Evolutionary conservation across 139 green algal genomes (phyloP), one percentile per base, ranked within the genome.

Genomic region (Micractinium conductrix): DNA sequence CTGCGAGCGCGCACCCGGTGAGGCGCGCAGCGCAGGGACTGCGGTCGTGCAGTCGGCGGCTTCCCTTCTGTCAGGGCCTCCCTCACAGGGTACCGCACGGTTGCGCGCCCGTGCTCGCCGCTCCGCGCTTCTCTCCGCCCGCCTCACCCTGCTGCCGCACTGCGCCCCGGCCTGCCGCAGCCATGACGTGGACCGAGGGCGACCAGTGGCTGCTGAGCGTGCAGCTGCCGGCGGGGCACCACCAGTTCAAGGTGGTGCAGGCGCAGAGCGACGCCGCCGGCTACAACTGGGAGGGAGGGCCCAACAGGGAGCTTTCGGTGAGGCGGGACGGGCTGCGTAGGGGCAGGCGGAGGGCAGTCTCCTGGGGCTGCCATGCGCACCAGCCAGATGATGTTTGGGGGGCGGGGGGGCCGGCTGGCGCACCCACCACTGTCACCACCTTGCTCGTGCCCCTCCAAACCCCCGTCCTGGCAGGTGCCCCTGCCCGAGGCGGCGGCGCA

Each of bases 121-220:
- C 1, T 21, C 24, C n/a, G n/a, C n/a, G n/a, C n/a, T n/a, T n/a
- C n/a, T n/a, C n/a, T n/a, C n/a, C 62, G 26, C 28, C 17, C 28
- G 19, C 62, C 26, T 69, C 71, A 2, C 45, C 45, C 16, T 16
- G 28, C 45, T 58, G 3, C 40, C 6, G 16, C 33, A 42, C 42
- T 28, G 21, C 37, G 19, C 42, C 30, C 38, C 17, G n/a, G n/a
- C n/a, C n/a, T n/a, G n/a, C n/a, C 79, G 65, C 82, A 88, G 85
- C 79, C 40, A 87, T 92, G 86, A 60, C 80, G 37, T 92, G 89
- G 89, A 60, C 60, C 37, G 89, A 91, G 43, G 89, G 84, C 35
- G 80, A 92, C 71, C 63, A 80, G 35, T 92, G 89, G 89, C 45
- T 45, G 30, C 42, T 87, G 30, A 80, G 60, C 17, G 30, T 90